Base-by-base conservation (phyloP, 169 alveolate genomes). In the Neospora caninum region DNA sequence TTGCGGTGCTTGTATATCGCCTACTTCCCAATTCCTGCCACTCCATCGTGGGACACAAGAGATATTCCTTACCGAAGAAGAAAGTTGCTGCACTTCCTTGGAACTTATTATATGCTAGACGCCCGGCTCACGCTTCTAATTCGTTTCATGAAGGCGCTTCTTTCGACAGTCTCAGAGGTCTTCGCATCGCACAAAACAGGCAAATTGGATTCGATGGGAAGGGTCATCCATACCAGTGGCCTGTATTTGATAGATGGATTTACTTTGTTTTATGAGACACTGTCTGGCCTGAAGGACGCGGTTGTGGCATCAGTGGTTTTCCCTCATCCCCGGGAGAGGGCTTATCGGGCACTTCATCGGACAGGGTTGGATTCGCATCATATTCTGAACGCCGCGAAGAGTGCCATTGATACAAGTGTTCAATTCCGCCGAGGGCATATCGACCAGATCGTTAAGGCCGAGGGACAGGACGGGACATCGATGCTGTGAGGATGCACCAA, bases 1-100 rank as follows among this genome's bases (percentile, higher is more conserved):
- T 49, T 82, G 34, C 53, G 89, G 39, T 82, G 89, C 89, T 29
- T 82, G 89, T 82, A 82, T 41, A 82, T 82, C 53, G 89, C 89
- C 25, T 82, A 82, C 64, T 82, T 82, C 64, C 89, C 89, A 9
- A 42, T 82, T 43, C 89, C 89, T 82, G 67, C 89, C 64, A 39
- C 89, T 0, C 34, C 31, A 29, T 20, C 31, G 36, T 41, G 89
- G 89, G 89, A 82, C 64, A 43, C 67, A 22, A 38, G 64, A 36
- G 89, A 82, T 43, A 42, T 82, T 4, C 67, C 53, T 1, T 82
- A 82, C 64, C 89, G 89, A 22, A 82, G 36, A 41, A 39, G 89
- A 42, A 82, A 82, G 89, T 31, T 82, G 67, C 42, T 82, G 22
- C 89, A 82, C 67, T 82, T 82, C 25, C 64, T 82, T 9, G 89